Base-by-base conservation (phyloP, 768 basidiomycete genomes). In the Psilocybe tampanensis region DNA sequence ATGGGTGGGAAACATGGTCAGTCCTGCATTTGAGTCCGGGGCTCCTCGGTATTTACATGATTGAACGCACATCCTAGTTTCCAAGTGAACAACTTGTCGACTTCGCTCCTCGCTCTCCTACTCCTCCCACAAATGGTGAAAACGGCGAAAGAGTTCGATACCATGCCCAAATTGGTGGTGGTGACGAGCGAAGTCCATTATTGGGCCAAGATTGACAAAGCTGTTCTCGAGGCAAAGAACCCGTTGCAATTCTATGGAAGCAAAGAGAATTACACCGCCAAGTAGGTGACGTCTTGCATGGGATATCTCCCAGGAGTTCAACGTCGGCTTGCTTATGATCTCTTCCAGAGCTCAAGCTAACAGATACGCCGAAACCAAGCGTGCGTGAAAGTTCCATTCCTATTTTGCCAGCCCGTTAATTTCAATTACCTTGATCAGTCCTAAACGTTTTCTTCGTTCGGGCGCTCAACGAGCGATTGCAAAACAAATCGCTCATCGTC, bases 81-180 rank as follows among this genome's bases (percentile, higher is more conserved):
- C 1, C 82, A 84, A 58, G 75, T 80, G 29, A 83, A 84, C 63
- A 61, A 73, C 59, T 63, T 85, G 6, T 69, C 78, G 1, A 72
- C 71, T 8, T 69, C 75, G 6, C 67, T 82, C 0, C 69, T 82
- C 2, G 65, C 72, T 0, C 56, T 83, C 7, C 69, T 74, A 8
- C 67, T 83, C 0, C 70, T 83, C 0, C 83, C 83, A 0, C 62
- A 58, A 11, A 71, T 84, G 67, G 48, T 75, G 3, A 60, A 71
- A 21, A 77, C 81, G 0, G 72, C 75, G 0, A 57, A 69, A 23
- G 60, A 67, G 18, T 55, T 71, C 55, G 33, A 63, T 0, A 67
- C 72, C 0, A 64, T 58, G 0, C 74, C 78, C 0, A 69, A 76
- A 13, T 39, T 82, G 1, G 78, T 78, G 19, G 65, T 82, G 26